phyloP scores from a whole-genome alignment of 805 yeast species.

The Hermanozyma aechmeae region DNA sequence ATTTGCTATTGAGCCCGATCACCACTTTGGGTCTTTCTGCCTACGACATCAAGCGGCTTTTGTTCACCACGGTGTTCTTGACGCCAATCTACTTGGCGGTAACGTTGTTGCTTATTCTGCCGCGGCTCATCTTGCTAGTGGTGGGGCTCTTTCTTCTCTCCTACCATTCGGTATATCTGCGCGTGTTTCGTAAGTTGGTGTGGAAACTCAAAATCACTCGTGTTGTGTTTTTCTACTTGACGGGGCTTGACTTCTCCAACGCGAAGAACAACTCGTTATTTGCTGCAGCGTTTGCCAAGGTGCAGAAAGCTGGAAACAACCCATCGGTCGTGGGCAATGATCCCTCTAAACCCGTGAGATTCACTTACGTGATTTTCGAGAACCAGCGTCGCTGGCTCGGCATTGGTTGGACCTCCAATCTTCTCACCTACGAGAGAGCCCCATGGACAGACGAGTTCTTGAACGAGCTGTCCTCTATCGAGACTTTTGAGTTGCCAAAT shows the following conservation, averaged over 20 bases:
- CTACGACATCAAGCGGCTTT: conserved; percentile 68
- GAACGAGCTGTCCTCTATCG: conserved; percentile 75
- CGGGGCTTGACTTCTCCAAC: conserved; percentile 71
- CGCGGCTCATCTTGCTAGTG: conserved; percentile 53
- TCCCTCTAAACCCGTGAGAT: conserved; percentile 46
- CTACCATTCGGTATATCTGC: conserved; percentile 79
- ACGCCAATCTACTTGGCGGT: conserved; percentile 77
- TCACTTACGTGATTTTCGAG: conserved; percentile 87
- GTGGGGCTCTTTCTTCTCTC: conserved; percentile 58
- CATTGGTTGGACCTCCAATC: conserved; percentile 93
- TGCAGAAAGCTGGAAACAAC: no score
- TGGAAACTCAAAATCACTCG: conserved; percentile 78
- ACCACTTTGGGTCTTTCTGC: conserved; percentile 63
- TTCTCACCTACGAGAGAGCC: conserved; percentile 85
- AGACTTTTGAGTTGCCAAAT: conserved; percentile 72
- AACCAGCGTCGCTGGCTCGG: conserved; percentile 97
- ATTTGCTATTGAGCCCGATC: conserved; percentile 72
- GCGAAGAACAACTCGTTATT: conserved; percentile 38
- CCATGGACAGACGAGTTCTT: conserved; percentile 97
- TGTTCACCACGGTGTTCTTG: conserved; percentile 75
- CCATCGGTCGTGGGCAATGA: conserved; percentile 6
- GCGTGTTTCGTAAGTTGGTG: conserved; percentile 71
- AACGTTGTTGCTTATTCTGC: conserved; percentile 59
- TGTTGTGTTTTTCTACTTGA: conserved; percentile 64
- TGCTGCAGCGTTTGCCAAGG: conserved; percentile 48